These are phyloP conservation scores for Backusella morwellensis DNA, from an alignment of 192 early-diverging fungal genomes.

Conservation along the genomic window DNA sequence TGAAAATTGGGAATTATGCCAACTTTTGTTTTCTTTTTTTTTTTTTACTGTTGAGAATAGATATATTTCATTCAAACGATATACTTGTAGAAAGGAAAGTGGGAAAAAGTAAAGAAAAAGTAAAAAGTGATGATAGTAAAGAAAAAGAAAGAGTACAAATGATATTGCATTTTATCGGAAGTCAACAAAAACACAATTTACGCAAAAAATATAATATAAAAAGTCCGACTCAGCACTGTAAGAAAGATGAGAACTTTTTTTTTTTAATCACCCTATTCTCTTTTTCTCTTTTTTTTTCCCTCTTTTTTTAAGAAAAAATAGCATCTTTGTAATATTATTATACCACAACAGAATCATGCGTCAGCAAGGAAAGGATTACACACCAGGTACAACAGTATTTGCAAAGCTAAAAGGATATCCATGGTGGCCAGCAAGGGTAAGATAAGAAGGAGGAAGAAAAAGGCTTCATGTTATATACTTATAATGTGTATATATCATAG, in stretches of 20 bases:
- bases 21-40: too few species aligned
- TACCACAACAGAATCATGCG: neutral
- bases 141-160: too few species aligned
- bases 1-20: too few species aligned
- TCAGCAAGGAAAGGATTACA: slow-evolving; percentile 26
- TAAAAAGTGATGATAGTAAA: neutral
- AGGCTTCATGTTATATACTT: neutral
- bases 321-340: neutral
- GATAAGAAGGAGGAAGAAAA: neutral
- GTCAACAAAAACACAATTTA: neutral
- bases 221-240: neutral
- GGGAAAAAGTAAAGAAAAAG: neutral
- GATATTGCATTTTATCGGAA: neutral
- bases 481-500: slow-evolving; percentile 10
- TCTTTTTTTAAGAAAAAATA: neutral
- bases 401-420: slow-evolving; percentile 60
- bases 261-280: neutral
- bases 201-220: neutral
- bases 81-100: too few species aligned
- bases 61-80: too few species aligned
- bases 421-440: slow-evolving; percentile 65
- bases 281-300: neutral
- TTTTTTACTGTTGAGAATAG: too few species aligned
- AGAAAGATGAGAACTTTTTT: neutral
- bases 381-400: slow-evolving; percentile 54